Conservation (phyloP, 768 basidiomycete genomes). For the Leucocoprinus sp. region DNA sequence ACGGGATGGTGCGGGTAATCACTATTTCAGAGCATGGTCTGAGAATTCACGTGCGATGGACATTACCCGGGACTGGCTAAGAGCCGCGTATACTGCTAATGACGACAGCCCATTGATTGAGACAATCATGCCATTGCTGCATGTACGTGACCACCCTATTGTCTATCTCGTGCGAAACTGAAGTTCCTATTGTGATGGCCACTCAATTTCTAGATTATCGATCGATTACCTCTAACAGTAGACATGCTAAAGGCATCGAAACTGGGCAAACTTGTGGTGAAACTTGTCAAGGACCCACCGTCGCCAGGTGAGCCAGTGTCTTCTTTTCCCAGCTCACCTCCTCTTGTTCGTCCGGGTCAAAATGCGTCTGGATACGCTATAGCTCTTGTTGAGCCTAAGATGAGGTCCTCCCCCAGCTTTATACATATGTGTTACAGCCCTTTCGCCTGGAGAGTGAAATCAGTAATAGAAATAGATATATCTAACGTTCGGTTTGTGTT, state of each 20-base stretch:
- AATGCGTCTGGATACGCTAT: slow-evolving; percentile 6
- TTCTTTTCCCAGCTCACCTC: slow-evolving; percentile 12
- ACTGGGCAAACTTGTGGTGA: slow-evolving; percentile 72
- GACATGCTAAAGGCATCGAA: slow-evolving; percentile 64
- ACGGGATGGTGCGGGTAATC: slow-evolving; percentile 76
- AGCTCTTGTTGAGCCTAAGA: slow-evolving; percentile 10
- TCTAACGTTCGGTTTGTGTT: slow-evolving; percentile 55
- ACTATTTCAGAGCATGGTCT: slow-evolving; percentile 82
- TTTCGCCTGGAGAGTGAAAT: slow-evolving; percentile 23
- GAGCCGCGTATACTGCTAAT: slow-evolving; percentile 43
- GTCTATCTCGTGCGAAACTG: slow-evolving; percentile 1
- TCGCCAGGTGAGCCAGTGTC: slow-evolving; percentile 63
- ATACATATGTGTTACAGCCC: slow-evolving; percentile 13
- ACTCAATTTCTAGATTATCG: slow-evolving; percentile 53
- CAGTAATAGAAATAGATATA: slow-evolving; percentile 46
- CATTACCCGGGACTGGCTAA: slow-evolving; percentile 76
- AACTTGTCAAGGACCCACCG: slow-evolving; percentile 67
- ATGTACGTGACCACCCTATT: slow-evolving; percentile 46
- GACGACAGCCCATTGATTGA: slow-evolving; percentile 55
- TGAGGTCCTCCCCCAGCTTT: slow-evolving; percentile 15
- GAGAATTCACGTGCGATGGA: slow-evolving; percentile 72
- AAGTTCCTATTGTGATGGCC: slow-evolving; percentile 8
- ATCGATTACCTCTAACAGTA: slow-evolving; percentile 70
- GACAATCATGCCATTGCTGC: slow-evolving; percentile 80
- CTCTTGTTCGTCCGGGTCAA: slow-evolving; percentile 5